Base-by-base conservation (phyloP, 495 filamentous ascomycete genomes). In the Staphylotrichum longicolle region DNA sequence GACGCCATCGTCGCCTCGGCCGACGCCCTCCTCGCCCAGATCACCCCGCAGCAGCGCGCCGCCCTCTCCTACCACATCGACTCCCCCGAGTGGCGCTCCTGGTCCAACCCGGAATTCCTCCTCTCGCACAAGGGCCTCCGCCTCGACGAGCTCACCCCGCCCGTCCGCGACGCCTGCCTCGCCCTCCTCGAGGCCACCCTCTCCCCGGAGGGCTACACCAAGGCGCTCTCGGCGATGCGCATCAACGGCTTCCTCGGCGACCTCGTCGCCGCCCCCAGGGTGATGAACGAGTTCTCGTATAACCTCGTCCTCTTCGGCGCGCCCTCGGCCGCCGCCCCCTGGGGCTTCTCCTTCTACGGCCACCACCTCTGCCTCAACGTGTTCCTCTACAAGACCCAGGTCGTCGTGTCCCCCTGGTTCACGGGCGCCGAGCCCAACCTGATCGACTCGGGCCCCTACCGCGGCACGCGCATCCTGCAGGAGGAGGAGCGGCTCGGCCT, bases 181-280 rank as follows among this genome's bases (percentile, higher is more conserved):
- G 68, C 73, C 34, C 70, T 90, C 3, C 75, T 91, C 1, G 63
- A 79, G 52, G 63, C 76, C 0, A 84, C 85, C 0, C 77, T 90
- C 8, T 90, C 86, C 0, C 77, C 81, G 0, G 83, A 86, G 63
- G 88, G 89, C 44, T 92, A 91, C 74, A 75, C 78, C 35, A 91
- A 91, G 64, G 87, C 87, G 58, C 67, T 85, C 41, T 79, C 70
- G 15, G 86, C 86, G 6, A 90, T 90, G 85, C 83, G 85, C 68
- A 88, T 88, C 71, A 92, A 92, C 75, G 84, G 85, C 63, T 92
- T 91, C 78, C 82, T 92, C 3, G 89, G 88, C 60, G 80, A 88
- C 50, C 77, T 92, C 7, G 83, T 86, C 35, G 66, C 80, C 37
- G 81, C 83, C 5, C 78, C 80, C 1, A 69, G 71, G 14, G 82